Evolutionary conservation across 352 stramenopile species (phyloP), one percentile per base, ranked within the genome.

Genomic region (Globisporangium viniferum): DNA sequence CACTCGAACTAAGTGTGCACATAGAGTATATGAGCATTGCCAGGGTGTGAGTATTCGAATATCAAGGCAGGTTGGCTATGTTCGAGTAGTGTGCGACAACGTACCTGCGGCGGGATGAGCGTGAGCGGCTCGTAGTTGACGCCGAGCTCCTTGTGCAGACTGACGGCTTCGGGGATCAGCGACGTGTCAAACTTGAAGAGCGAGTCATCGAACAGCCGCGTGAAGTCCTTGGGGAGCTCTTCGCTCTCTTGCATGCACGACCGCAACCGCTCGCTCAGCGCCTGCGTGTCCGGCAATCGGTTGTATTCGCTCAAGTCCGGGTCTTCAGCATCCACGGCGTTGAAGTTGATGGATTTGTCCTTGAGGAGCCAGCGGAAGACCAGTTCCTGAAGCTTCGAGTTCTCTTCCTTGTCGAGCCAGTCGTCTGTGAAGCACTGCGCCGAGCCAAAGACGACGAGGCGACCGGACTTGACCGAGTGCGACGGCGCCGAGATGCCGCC

Each of bases 401-500:
- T 99, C 62, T 98, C 90, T 71, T 98, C 92, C 74, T 98, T 98
- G 72, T 98, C 92, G 24, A 99, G 76, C 91, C 91, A 99, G 48
- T 98, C 89, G 70, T 99, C 96, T 15, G 84, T 82, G 69, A 99
- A 98, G 54, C 98, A 96, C 35, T 98, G 92, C 0, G 88, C 78
- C 20, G 91, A 98, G 22, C 94, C 96, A 51, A 98, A 82, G 0
- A 98, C 95, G 5, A 93, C 75, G 4, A 99, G 58, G 1, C 93
- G 80, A 0, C 88, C 88, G 8, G 74, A 85, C 60, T 86, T 82
- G 49, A 78, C 76, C 24, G 85, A 76, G n/a, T 80, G 75, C 6
- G 68, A 72, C 2, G 87, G 80, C 9, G 84, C 76, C n/a, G 78
- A 81, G 20, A 92, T 73, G 14, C 88, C 86, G 27, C 81, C 81